Evolutionary conservation across 306 rosid species (phyloP).

Genomic region (Coriaria nepalensis): DNA sequence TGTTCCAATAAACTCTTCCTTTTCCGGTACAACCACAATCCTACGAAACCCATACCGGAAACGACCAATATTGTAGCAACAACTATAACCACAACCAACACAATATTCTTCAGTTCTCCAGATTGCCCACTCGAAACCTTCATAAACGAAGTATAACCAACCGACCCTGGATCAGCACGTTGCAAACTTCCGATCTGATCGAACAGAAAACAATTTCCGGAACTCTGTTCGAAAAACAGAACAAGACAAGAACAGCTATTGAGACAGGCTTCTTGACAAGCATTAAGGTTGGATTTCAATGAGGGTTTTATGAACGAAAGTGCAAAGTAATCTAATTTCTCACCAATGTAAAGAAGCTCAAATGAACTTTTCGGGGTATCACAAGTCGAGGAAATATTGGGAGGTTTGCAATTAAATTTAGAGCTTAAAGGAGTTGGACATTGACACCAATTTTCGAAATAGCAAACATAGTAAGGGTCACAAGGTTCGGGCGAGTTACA

Average conservation of each 20-base stretch:
- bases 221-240: slow-evolving; percentile 18
- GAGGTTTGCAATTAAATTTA: slow-evolving; percentile 15
- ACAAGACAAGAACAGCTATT: slow-evolving; percentile 22
- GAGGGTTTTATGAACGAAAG: slow-evolving; percentile 16
- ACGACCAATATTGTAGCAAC: slow-evolving; percentile 14
- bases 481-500: slow-evolving; percentile 33
- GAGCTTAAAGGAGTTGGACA: slow-evolving; percentile 19
- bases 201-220: slow-evolving; percentile 22
- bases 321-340: slow-evolving; percentile 25
- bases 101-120: slow-evolving; percentile 14
- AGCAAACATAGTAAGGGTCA: slow-evolving; percentile 21
- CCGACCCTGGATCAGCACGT: slow-evolving; percentile 1
- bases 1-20: slow-evolving; percentile 17
- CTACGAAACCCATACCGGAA: slow-evolving; percentile 18
- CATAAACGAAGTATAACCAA: slow-evolving; percentile 20
- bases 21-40: slow-evolving; percentile 17
- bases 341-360: slow-evolving; percentile 21
- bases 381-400: slow-evolving; percentile 15
- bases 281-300: slow-evolving; percentile 9
- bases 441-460: slow-evolving; percentile 15
- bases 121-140: slow-evolving; percentile 4
- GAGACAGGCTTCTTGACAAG: slow-evolving; percentile 25
- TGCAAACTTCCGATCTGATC: slow-evolving; percentile 22
- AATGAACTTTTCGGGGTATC: slow-evolving; percentile 9
- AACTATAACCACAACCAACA: slow-evolving; percentile 16